Percentiles rank a stretch among this genome's conserved stretches.
Evolutionary conservation across 768 basidiomycete species (phyloP).

Genomic region (Russula foetens): DNA sequence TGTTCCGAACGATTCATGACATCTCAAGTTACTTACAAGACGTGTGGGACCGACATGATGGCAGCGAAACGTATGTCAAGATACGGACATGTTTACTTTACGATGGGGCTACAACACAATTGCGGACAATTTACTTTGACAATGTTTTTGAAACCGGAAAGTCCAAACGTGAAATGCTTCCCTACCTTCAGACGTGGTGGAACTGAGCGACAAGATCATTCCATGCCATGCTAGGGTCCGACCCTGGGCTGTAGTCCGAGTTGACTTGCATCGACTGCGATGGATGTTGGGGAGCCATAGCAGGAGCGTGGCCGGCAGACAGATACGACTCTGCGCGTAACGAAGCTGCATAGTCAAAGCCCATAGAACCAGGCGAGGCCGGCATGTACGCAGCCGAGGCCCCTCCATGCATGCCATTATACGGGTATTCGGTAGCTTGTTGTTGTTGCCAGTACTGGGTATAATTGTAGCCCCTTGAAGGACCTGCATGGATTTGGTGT

Average conservation of each 20-base stretch:
- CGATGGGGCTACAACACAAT: constrained; percentile 13
- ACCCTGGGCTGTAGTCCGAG: constrained; percentile 14
- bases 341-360: constrained; percentile 20
- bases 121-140: constrained; percentile 8
- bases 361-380: constrained; percentile 14
- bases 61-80: not conserved
- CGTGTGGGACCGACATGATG: not conserved
- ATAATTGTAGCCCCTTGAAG: constrained; percentile 14
- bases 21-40: not conserved
- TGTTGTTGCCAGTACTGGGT: constrained; percentile 19
- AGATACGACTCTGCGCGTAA: constrained; percentile 18
- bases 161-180: not conserved
- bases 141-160: not conserved
- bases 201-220: constrained; percentile 21
- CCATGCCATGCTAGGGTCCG: constrained; percentile 20
- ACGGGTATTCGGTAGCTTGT: constrained; percentile 10
- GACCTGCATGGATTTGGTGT: constrained; percentile 8
- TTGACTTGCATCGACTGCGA: constrained; percentile 10
- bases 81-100: constrained; percentile 3
- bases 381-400: constrained; percentile 4
- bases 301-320: not conserved
- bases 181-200: constrained; percentile 17
- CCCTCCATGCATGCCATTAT: constrained; percentile 9
- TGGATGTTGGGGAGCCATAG: constrained; percentile 5
- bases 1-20: no score